Conservation (phyloP, 2,329 filamentous ascomycete species). For the Emergomyces orientalis region DNA sequence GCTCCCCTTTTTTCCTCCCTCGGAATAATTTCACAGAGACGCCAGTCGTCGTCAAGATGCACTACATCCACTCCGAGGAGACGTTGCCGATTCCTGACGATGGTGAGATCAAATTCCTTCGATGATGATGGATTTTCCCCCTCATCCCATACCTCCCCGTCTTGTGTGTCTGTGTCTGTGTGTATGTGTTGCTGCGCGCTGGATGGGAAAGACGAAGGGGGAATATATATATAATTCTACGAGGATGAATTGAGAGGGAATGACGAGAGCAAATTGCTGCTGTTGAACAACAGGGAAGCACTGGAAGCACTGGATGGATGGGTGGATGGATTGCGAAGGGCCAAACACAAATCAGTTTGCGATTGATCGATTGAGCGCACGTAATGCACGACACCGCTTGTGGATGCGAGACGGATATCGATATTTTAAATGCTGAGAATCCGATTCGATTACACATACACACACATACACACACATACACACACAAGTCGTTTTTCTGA, state of each 20-base stretch:
- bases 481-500: background rate
- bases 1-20: constrained; percentile 23
- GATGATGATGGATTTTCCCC: constrained; percentile 34
- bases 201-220: background rate
- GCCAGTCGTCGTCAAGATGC: constrained; percentile 64
- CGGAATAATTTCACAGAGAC: constrained; percentile 18
- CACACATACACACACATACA: background rate
- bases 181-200: background rate
- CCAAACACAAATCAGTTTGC: background rate
- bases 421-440: background rate
- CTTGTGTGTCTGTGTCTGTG: background rate
- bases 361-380: background rate
- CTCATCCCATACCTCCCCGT: background rate
- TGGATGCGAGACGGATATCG: background rate
- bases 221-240: background rate
- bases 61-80: constrained; percentile 99
- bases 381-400: background rate
- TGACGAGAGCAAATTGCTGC: background rate
- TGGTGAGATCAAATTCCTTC: constrained; percentile 55
- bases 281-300: background rate
- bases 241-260: background rate
- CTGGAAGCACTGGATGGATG: too few relatives aligned
- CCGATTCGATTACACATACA: background rate
- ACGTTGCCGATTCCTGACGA: constrained; percentile 89
- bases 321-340: background rate